Base-by-base conservation (phyloP, 352 stramenopile species). In the Hyaloperonospora brassicae region DNA sequence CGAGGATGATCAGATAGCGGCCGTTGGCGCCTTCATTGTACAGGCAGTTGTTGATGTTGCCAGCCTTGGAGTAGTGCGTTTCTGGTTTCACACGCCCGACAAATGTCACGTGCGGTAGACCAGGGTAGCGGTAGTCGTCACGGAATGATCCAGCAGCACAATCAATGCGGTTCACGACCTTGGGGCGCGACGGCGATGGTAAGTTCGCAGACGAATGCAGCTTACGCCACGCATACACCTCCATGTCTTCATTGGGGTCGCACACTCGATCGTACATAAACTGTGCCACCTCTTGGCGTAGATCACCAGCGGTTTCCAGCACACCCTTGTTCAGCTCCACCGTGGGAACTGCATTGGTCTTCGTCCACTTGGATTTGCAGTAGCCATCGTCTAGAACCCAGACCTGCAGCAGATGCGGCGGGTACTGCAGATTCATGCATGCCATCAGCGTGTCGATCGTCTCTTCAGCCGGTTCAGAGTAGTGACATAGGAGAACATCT, bases 381-480 rank as follows among this genome's bases (percentile, higher is more conserved):
- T 93, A 93, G n/a, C 85, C 83, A 43, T 93, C 83, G 52, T 95
- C 83, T 46, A 81, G 58, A 31, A 95, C 69, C 66, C 84, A 92
- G 40, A 93, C 89, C 50, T 92, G 80, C 10, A 91, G 58, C 23
- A 93, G 55, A 53, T 95, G 82, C 0, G 81, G 81, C 22, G 85
- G 85, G 61, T 95, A 95, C 52, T 95, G 77, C 24, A 95, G 43
- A 61, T 90, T 91, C 75, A 93, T 89, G 61, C 78, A 89, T n/a
- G 79, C 78, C 70, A 87, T 87, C 14, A 93, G 55, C 55, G 85
- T 95, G 50, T 89, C 80, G 51, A 92, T 90, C 2, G 74, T 80
- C 54, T 93, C 83, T 52, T 95, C 85, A 7, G 78, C 77, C 0
- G 85, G 85, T 64, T 95, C 85, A 1, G 78, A 86, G 78, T 95